Percentiles rank a stretch among this genome's conserved stretches.
Conservation (phyloP, 805 yeast species). For the Candida jianshihensis region DNA sequence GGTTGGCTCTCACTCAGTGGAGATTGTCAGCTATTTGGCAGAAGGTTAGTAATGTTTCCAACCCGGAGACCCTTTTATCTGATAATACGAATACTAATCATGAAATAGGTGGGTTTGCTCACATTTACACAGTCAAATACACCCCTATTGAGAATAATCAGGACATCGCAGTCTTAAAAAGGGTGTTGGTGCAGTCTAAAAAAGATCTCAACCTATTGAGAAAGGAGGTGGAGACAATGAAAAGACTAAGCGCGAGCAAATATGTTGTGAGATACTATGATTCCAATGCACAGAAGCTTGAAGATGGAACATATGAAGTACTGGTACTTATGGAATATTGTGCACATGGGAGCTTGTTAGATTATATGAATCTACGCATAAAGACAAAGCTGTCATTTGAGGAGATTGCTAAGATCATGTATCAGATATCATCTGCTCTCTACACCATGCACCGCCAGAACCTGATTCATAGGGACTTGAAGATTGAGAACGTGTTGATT, state of each 20-base stretch:
- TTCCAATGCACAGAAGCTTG: conserved; percentile 63
- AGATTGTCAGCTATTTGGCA: conserved; percentile 50
- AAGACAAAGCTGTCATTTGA: conserved; percentile 68
- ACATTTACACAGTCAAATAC: conserved; percentile 60
- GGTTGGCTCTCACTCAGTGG: conserved; percentile 56
- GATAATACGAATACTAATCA: conserved; percentile 3
- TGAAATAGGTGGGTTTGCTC: conserved; percentile 64
- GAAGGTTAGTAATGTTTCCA: conserved; percentile 38
- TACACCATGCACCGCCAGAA: conserved; percentile 73
- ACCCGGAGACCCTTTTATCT: not conserved
- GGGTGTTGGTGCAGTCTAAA: conserved; percentile 70
- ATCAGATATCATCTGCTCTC: conserved; percentile 72
- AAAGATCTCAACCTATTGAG: conserved; percentile 57
- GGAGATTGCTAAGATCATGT: conserved; percentile 79
- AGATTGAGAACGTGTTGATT: conserved; percentile 91
- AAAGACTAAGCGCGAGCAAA: conserved; percentile 46
- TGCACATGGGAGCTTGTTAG: conserved; percentile 78
- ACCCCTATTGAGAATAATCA: conserved; percentile 38
- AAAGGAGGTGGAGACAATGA: conserved; percentile 76
- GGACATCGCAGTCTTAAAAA: conserved; percentile 58
- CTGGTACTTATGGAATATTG: conserved; percentile 90
- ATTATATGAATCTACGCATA: conserved; percentile 82
- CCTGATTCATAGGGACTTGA: conserved; percentile 87
- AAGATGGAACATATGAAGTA: conserved; percentile 66
- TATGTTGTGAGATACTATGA: conserved; percentile 66